Evolutionary conservation across 192 early-diverging fungal species (phyloP).

Genomic region (Coemansia nantahalensis): DNA sequence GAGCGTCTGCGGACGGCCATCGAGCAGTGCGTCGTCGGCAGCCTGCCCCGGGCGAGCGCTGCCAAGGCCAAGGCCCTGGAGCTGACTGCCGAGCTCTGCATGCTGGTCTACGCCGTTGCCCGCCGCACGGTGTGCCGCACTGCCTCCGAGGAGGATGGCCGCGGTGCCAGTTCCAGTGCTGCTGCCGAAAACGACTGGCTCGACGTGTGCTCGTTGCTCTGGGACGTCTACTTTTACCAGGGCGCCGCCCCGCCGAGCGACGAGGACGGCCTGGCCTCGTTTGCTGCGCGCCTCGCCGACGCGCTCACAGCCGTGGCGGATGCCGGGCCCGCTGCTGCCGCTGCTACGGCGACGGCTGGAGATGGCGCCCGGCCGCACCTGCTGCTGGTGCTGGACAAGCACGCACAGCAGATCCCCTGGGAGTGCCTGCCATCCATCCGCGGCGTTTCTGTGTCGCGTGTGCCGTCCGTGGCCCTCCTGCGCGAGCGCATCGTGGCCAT

Average conservation of each 20-base stretch:
- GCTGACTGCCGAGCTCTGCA: constrained; percentile 37
- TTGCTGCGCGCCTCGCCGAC: constrained; percentile 59
- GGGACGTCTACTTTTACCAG: constrained; percentile 62
- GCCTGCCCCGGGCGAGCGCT: constrained; percentile 18
- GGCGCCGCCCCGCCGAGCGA: constrained; percentile 21
- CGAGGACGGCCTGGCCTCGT: constrained; percentile 58
- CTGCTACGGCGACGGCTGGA: constrained; percentile 23
- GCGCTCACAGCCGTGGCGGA: not conserved
- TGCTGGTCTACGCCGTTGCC: constrained; percentile 54
- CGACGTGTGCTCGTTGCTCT: constrained; percentile 45
- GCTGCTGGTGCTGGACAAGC: constrained; percentile 83
- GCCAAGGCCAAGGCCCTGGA: constrained; percentile 22
- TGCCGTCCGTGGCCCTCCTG: constrained; percentile 76
- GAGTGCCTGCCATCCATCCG: constrained; percentile 80
- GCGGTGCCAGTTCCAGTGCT: constrained; percentile 37
- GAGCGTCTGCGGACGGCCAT: constrained; percentile 9
- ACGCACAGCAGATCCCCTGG: constrained; percentile 84
- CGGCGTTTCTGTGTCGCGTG: constrained; percentile 67
- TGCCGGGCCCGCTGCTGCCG: not conserved
- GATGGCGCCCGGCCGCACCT: constrained; percentile 54
- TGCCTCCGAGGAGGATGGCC: constrained; percentile 46
- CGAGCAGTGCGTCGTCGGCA: constrained; percentile 13
- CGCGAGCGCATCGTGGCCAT: constrained; percentile 58
- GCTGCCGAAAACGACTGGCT: constrained; percentile 24
- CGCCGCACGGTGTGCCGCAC: not conserved